Evolutionary conservation across 495 filamentous ascomycete genomes (phyloP), one percentile per base, ranked within the genome.

Genomic region (Penicillium argentinense): DNA sequence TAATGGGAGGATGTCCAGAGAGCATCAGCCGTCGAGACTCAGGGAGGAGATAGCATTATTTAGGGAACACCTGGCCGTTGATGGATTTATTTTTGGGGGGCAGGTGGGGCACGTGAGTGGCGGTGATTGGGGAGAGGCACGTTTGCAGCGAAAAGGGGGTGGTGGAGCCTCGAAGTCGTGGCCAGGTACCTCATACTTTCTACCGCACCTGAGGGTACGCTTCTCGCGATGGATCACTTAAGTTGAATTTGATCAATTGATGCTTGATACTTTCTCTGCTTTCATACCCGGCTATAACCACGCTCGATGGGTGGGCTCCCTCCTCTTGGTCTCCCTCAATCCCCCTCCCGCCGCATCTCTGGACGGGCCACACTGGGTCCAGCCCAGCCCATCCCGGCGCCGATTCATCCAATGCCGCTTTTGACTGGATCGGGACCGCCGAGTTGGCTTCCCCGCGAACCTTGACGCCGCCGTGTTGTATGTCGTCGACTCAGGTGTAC

Each of bases 11-110:
- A 25, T 8, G 14, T 12, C 7, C 2, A 33, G 19, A 33, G n/a
- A 21, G 3, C 16, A 44, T n/a, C 9, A 5, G 22, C 19, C n/a
- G 3, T 26, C 4, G 14, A 47, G 36, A 39, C 32, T 30, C 26
- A 48, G 47, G 34, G 40, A 54, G 42, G 44, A 50, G 42, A 59
- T 40, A 24, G 28, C 45, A 51, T 46, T 51, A 56, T 52, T 57
- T 52, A 59, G 51, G 56, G 58, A 62, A 66, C 62, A 66, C 52
- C 65, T 64, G 60, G 60, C 59, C 46, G 55, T 57, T 63, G 59
- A 58, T 57, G 51, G 58, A 48, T 54, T 62, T 65, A 65, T 65
- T 65, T 65, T 60, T 51, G 53, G 56, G 47, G 17, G 58, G 52
- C 23, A 36, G 46, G 55, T 54, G 55, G 58, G 53, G 55, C 57